Conservation (phyloP, 352 stramenopile species). For the Phytophthora tubulina region DNA sequence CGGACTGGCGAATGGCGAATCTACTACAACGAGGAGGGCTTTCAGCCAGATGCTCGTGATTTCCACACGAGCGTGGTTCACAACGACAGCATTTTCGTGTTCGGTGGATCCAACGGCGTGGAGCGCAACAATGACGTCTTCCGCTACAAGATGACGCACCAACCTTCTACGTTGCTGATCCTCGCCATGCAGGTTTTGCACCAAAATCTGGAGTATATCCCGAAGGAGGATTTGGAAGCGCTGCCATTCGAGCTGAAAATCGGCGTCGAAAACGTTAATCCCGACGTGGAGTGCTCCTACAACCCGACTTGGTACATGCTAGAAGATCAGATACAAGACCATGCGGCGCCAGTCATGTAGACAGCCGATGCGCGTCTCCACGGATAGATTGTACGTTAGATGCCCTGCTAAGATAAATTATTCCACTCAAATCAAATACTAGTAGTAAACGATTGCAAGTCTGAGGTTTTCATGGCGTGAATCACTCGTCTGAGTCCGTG, state of each 20-base stretch:
- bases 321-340: constrained; percentile 55
- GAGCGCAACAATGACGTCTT: constrained; percentile 88
- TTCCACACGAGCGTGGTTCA: constrained; percentile 86
- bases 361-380: constrained; percentile 5
- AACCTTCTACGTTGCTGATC: constrained; percentile 73
- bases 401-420: constrained; percentile 48
- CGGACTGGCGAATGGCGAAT: constrained; percentile 73
- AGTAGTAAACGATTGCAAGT: not conserved
- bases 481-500: constrained; percentile 66
- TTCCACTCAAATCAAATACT: constrained; percentile 26
- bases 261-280: constrained; percentile 79
- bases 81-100: constrained; percentile 83
- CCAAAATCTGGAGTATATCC: constrained; percentile 51
- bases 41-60: constrained; percentile 81
- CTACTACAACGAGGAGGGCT: constrained; percentile 60
- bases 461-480: not conserved
- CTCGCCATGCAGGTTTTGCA: constrained; percentile 76
- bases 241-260: constrained; percentile 73
- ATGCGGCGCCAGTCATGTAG: constrained; percentile 59
- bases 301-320: constrained; percentile 76
- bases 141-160: constrained; percentile 67
- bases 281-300: constrained; percentile 64
- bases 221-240: constrained; percentile 51
- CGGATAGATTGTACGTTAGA: constrained; percentile 61
- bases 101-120: constrained; percentile 85